A percentile compares a stretch with the other conserved stretches of the same genome.
These are phyloP conservation scores for Pseudopyrenochaeta lycopersici DNA, from an alignment of 2,329 filamentous ascomycete species.

Conservation along the genomic window DNA sequence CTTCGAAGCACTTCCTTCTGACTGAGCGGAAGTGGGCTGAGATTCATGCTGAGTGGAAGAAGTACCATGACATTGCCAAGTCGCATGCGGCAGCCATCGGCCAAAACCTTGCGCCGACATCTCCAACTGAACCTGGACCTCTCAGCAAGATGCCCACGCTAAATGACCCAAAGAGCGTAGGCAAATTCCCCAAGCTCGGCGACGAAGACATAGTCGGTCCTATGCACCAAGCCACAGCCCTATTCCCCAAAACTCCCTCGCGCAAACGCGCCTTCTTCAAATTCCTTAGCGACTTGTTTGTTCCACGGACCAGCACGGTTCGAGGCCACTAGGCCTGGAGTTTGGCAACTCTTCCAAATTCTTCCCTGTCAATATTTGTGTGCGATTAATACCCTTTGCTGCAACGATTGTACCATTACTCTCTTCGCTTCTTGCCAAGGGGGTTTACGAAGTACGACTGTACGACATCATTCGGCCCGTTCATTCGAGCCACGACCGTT, in stretches of 20 bases:
- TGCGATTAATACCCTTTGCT: slow-evolving; percentile 36
- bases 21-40: slow-evolving; percentile 90
- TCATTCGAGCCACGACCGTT: slow-evolving; percentile 42
- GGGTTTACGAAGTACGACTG: slow-evolving; percentile 50
- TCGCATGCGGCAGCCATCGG: slow-evolving; percentile 48
- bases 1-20: slow-evolving; percentile 85
- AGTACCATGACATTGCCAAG: slow-evolving; percentile 72
- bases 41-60: slow-evolving; percentile 78
- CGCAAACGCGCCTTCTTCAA: slow-evolving; percentile 50
- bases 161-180: slow-evolving; percentile 70
- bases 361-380: slow-evolving; percentile 40
- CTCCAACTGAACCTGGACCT: slow-evolving; percentile 60
- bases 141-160: slow-evolving; percentile 74
- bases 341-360: slow-evolving; percentile 10
- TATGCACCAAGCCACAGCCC: slow-evolving; percentile 63
- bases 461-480: slow-evolving; percentile 42
- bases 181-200: slow-evolving; percentile 87
- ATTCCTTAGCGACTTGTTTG: slow-evolving; percentile 48
- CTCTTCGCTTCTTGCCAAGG: slow-evolving; percentile 20
- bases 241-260: slow-evolving; percentile 49
- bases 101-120: slow-evolving; percentile 43
- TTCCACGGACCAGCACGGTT: slow-evolving; percentile 35
- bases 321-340: slow-evolving; percentile 31
- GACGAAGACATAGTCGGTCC: slow-evolving; percentile 94
- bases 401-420: slow-evolving; percentile 44